Percentiles rank a stretch among this genome's conserved stretches.
phyloP scores from a whole-genome alignment of 495 filamentous ascomycete species.

The Astrothelium macrocarpum region DNA sequence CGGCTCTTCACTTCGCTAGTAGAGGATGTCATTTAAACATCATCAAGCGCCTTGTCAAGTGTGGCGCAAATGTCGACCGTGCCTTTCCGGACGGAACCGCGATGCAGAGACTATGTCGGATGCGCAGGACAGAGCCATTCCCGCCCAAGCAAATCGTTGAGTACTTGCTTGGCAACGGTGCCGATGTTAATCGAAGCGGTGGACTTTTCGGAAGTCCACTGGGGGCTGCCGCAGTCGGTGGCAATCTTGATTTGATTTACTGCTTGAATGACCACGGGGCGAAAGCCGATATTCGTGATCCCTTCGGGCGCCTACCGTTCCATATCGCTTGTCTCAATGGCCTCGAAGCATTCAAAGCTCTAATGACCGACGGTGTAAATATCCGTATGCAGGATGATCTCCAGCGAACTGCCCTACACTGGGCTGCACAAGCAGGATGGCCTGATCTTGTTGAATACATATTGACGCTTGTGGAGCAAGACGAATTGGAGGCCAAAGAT shows the following conservation, averaged over 20 bases:
- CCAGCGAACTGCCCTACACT: background rate
- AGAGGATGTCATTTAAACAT: background rate
- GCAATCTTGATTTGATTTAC: background rate
- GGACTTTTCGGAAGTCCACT: background rate
- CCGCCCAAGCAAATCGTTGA: background rate
- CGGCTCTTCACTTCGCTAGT: background rate
- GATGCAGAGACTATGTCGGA: too few species aligned
- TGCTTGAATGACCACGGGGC: background rate
- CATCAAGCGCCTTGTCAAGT: background rate
- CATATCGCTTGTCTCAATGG: background rate
- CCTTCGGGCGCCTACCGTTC: background rate
- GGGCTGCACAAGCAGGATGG: background rate
- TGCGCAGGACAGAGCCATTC: too few species aligned
- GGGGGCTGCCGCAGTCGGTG: background rate
- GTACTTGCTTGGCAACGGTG: background rate
- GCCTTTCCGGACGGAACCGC: too few species aligned
- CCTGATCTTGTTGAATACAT: background rate
- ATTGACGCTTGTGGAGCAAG: background rate
- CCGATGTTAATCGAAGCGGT: background rate
- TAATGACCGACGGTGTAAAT: background rate
- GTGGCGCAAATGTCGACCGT: background rate
- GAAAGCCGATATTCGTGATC: background rate
- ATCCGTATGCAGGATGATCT: background rate
- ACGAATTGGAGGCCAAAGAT: slow-evolving; percentile 21
- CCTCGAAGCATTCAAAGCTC: background rate